Evolutionary conservation across 1,284 basidiomycete species (phyloP).

Genomic region (Ganoderma meredithae): DNA sequence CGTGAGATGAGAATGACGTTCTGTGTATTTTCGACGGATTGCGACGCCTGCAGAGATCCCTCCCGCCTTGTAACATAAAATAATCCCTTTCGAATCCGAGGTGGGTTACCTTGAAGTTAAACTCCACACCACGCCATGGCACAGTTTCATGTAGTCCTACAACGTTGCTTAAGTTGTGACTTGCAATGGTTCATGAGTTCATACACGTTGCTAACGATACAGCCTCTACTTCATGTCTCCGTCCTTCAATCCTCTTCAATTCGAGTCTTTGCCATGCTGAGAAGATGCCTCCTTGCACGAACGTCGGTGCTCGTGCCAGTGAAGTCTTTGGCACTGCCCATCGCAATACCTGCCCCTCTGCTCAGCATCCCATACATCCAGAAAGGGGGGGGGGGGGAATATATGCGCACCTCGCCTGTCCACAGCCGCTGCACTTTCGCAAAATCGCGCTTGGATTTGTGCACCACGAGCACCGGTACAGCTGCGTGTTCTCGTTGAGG

Average conservation of each 20-base stretch:
- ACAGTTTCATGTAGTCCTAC: no score
- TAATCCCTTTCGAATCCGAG: no score
- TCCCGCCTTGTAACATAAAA: no score
- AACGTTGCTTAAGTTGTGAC: no score
- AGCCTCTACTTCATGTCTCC: not conserved
- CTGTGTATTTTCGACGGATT: no score
- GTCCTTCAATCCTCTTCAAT: not conserved
- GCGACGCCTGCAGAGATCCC: no score
- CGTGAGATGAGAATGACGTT: no score
- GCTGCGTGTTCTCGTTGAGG: slow-evolving; percentile 22
- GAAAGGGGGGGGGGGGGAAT: not conserved
- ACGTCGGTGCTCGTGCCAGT: not conserved
- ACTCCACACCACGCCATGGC: no score
- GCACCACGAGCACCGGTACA: slow-evolving; percentile 60
- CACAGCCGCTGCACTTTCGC: slow-evolving; percentile 49
- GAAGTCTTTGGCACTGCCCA: not conserved
- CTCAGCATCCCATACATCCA: not conserved
- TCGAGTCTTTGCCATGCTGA: not conserved
- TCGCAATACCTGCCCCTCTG: not conserved
- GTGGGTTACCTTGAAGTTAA: no score
- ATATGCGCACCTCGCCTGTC: slow-evolving; percentile 32
- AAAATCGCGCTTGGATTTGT: slow-evolving; percentile 61
- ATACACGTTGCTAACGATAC: not conserved
- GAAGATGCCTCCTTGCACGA: not conserved
- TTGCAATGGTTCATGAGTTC: no score